Base-by-base conservation (phyloP, 1,284 basidiomycete genomes). In the Cryptococcus sp. region DNA sequence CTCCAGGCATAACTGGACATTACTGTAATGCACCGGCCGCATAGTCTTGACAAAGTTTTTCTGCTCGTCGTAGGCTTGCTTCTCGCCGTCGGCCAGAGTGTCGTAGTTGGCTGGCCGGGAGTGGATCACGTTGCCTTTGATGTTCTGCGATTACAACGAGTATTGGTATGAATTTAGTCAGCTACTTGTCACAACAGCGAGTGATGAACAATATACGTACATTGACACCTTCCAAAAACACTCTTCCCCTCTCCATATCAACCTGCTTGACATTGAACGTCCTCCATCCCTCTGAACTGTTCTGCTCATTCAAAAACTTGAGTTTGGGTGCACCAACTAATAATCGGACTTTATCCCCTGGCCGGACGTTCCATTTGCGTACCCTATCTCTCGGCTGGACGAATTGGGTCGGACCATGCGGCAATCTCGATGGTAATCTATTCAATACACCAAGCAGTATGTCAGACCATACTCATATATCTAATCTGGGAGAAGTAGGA, bases 1-100 rank as follows among this genome's bases (percentile, higher is more conserved):
- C 50, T 73, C 67, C 13, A 76, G 61, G 50, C 73, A 77, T 2
- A 78, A 64, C 62, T 77, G 74, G 3, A 78, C 72, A 46, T 77
- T 77, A 34, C 67, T 70, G 58, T 78, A 78, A 54, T 77, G 71
- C 6, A 78, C 67, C 2, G 74, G 70, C 38, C 72, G 64, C 52
- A 65, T 61, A 26, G 59, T 58, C 41, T 55, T 47, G 39, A 68
- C 40, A 19, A 57, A 67, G 55, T 70, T 69, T 23, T 62, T 64
- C 60, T 76, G 69, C 38, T 64, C 55, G 7, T 58, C 46, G 48
- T 63, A 58, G 48, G 58, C 73, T 51, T 55, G 47, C 38, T 61
- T 55, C 53, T 68, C 57, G 19, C 63, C 47, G 6, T 65, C 63
- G 11, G 23, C 20, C 38, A 72, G 52, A 20, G 44, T 13, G 46